Conservation (phyloP, 2,329 filamentous ascomycete species). For the Alternaria panax region DNA sequence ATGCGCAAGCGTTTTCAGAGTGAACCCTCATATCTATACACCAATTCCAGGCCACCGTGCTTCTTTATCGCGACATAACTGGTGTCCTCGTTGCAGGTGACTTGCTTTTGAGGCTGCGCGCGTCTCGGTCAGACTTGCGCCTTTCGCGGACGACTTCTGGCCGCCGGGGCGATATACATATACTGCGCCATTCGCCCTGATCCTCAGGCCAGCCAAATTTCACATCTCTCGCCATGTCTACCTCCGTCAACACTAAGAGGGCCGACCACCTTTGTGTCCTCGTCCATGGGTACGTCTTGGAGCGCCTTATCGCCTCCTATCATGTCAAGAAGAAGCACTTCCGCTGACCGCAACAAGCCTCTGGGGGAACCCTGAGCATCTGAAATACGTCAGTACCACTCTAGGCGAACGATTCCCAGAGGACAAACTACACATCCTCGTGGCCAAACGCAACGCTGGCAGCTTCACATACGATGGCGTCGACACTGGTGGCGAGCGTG, state of each 20-base stretch:
- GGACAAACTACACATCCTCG: constrained; percentile 72
- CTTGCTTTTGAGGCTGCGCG: constrained; percentile 12
- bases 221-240: constrained; percentile 23
- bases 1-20: neutral
- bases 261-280: constrained; percentile 77
- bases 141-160: constrained; percentile 30
- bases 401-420: constrained; percentile 67
- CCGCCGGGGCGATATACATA: constrained; percentile 21
- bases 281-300: constrained; percentile 70
- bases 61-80: neutral
- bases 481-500: constrained; percentile 72
- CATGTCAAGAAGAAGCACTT: neutral
- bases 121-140: constrained; percentile 16
- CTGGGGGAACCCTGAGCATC: constrained; percentile 81
- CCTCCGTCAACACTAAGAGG: constrained; percentile 19
- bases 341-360: constrained; percentile 58
- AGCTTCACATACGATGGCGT: constrained; percentile 74
- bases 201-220: constrained; percentile 1
- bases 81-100: neutral
- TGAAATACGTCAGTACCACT: constrained; percentile 71
- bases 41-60: neutral
- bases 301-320: constrained; percentile 6
- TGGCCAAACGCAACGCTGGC: constrained; percentile 75
- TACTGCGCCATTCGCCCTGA: constrained; percentile 17
- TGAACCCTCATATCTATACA: neutral